Evolutionary conservation across 192 early-diverging fungal species (phyloP), one percentile per base, ranked within the genome.

Genomic region (Backusella tuberculispora): DNA sequence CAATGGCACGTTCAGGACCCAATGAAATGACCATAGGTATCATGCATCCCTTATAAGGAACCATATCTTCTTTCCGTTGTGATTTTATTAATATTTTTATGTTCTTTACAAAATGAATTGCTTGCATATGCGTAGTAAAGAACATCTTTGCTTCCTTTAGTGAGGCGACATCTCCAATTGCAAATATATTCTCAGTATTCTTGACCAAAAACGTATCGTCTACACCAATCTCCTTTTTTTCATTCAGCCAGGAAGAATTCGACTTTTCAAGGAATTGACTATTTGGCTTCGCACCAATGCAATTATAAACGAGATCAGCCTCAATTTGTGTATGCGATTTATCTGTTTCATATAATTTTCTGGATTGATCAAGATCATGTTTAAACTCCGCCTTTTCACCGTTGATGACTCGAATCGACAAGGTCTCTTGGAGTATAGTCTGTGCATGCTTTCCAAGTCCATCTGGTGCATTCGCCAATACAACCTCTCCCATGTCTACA

Each of bases 111-210:
- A 37, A 74, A 66, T 74, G 65, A 10, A 74, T 24, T 12, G 63
- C 73, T 66, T 74, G 73, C 73, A 74, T 74, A 26, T 74, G 73
- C 7, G 73, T 64, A 15, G 73, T 74, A 67, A 53, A 74, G 17
- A 66, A 74, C 73, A 74, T 74, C 24, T 74, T 74, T 26, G 63
- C 34, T 26, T 74, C 73, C 1, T 46, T 21, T 7, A 66, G 6
- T 14, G 42, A 37, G 40, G 45, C 46, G 4, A 47, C 34, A 43
- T 74, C 73, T 14, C 73, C 73, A 48, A 74, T 47, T 1, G 73
- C 63, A 50, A 44, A 74, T 0, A 74, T 34, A 40, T 67, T 48
- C 4, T 42, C 17, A 1, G 41, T 46, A 17, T 38, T 43, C 19
- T 74, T 34, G 10, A 74, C 45, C 10, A 34, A 41, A n/a, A 74